Conservation (phyloP, 768 basidiomycete genomes). For the Lentinula detonsa region DNA sequence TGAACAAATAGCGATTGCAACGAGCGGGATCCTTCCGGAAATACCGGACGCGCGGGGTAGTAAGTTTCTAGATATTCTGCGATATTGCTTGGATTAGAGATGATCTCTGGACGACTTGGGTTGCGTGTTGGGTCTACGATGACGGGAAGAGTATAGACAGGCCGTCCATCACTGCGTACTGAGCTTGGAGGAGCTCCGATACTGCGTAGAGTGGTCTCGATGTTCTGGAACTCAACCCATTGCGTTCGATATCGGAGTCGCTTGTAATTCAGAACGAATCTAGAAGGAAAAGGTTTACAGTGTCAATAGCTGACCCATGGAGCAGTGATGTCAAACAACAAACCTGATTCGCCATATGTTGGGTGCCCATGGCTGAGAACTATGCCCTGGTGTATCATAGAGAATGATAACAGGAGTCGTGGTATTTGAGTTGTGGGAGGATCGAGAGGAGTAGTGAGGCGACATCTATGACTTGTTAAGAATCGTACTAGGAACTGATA, state of each 20-base stretch:
- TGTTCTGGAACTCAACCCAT: constrained; percentile 67
- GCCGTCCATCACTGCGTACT: constrained; percentile 47
- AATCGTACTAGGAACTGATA: not conserved
- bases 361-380: constrained; percentile 69
- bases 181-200: constrained; percentile 58
- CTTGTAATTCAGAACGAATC: constrained; percentile 73
- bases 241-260: constrained; percentile 62
- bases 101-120: constrained; percentile 37
- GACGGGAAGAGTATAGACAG: constrained; percentile 65
- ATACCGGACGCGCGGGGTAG: constrained; percentile 66
- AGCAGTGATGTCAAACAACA: not conserved
- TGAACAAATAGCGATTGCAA: constrained; percentile 67
- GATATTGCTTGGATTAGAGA: constrained; percentile 57
- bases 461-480: not conserved
- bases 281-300: constrained; percentile 15
- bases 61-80: constrained; percentile 66
- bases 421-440: not conserved
- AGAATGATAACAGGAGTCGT: constrained; percentile 38
- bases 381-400: constrained; percentile 60
- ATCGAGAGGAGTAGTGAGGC: not conserved
- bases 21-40: constrained; percentile 65
- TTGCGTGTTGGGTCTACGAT: constrained; percentile 54
- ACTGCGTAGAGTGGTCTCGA: constrained; percentile 52
- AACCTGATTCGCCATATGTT: constrained; percentile 71
- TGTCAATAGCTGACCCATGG: not conserved